phyloP scores from a whole-genome alignment of 805 yeast genomes.

The Debaryomyces maramus region DNA sequence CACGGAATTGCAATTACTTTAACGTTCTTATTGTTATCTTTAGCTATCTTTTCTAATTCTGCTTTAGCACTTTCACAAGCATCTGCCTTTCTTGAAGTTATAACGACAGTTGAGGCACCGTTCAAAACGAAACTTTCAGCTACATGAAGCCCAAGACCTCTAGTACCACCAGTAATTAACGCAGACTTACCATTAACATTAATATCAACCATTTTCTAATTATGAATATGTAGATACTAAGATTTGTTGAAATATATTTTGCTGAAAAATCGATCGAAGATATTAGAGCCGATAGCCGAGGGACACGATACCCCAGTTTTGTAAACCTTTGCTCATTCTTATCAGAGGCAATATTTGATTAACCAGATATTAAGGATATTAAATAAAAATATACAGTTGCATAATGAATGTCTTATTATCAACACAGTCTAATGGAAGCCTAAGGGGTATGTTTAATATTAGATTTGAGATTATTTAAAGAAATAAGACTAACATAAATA shows the following conservation, averaged over 20 bases:
- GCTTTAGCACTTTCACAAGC: constrained; percentile 55
- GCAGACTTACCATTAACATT: constrained; percentile 57
- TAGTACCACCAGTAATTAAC: constrained; percentile 63
- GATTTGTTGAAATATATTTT: too few relatives aligned
- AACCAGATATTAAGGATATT: too few relatives aligned
- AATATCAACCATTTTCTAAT: constrained; percentile 28
- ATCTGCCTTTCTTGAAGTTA: constrained; percentile 56
- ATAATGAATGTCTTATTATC: constrained; percentile 19
- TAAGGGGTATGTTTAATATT: constrained; percentile 17
- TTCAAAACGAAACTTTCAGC: constrained; percentile 56
- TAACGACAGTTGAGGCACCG: constrained; percentile 56
- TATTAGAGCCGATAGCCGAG: not conserved
- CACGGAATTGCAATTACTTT: constrained; percentile 47
- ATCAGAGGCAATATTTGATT: too few relatives aligned
- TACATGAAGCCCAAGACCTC: constrained; percentile 64
- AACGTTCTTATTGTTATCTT: constrained; percentile 19
- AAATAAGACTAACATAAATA: constrained; percentile 14
- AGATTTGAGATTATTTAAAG: not conserved
- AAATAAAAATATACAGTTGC: too few relatives aligned
- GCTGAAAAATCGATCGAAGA: too few relatives aligned
- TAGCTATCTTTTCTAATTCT: constrained; percentile 26
- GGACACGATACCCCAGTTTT: not conserved
- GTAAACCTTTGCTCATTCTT: not conserved
- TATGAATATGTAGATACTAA: too few relatives aligned
- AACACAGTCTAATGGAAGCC: constrained; percentile 17